Percentiles rank a stretch among this genome's conserved stretches.
phyloP scores from a whole-genome alignment of 495 filamentous ascomycete species.

The Tuber microsphaerosporum region DNA sequence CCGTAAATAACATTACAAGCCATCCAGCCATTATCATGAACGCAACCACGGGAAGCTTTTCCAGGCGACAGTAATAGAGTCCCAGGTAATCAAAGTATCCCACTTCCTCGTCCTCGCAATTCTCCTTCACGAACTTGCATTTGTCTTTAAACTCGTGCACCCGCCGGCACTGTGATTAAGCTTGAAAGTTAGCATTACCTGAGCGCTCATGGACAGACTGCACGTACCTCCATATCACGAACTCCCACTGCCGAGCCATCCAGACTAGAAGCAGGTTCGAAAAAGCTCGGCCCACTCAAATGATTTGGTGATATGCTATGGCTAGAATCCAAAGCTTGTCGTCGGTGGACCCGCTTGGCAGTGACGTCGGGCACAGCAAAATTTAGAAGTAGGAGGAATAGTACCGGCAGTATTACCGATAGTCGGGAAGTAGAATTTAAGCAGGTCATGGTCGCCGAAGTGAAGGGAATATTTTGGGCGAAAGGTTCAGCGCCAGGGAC shows the following conservation, averaged over 20 bases:
- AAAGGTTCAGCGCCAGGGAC: slow-evolving; percentile 7
- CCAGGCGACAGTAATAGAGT: slow-evolving; percentile 82
- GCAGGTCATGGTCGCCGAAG: slow-evolving; percentile 9
- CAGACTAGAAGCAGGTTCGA: neutral
- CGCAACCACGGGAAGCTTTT: slow-evolving; percentile 62
- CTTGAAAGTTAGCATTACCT: slow-evolving; percentile 1
- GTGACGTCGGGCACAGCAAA: slow-evolving; percentile 4
- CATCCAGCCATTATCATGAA: slow-evolving; percentile 71
- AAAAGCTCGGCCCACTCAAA: slow-evolving; percentile 6
- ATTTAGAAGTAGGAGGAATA: slow-evolving; percentile 17
- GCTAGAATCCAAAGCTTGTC: neutral
- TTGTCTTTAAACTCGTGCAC: slow-evolving; percentile 71
- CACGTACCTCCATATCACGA: slow-evolving; percentile 30
- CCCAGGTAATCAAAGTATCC: slow-evolving; percentile 82
- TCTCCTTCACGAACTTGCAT: slow-evolving; percentile 73
- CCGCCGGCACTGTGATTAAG: slow-evolving; percentile 58
- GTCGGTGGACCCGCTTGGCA: slow-evolving; percentile 18
- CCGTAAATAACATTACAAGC: slow-evolving; percentile 82
- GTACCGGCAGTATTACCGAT: slow-evolving; percentile 9
- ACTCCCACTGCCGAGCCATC: neutral
- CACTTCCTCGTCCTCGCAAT: slow-evolving; percentile 84
- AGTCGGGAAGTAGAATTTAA: neutral
- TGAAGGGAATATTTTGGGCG: neutral
- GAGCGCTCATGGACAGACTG: neutral
- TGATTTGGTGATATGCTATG: neutral